These are phyloP conservation scores for Chalciporus sp. DNA, from an alignment of 1,284 basidiomycete genomes.

Conservation along the genomic window DNA sequence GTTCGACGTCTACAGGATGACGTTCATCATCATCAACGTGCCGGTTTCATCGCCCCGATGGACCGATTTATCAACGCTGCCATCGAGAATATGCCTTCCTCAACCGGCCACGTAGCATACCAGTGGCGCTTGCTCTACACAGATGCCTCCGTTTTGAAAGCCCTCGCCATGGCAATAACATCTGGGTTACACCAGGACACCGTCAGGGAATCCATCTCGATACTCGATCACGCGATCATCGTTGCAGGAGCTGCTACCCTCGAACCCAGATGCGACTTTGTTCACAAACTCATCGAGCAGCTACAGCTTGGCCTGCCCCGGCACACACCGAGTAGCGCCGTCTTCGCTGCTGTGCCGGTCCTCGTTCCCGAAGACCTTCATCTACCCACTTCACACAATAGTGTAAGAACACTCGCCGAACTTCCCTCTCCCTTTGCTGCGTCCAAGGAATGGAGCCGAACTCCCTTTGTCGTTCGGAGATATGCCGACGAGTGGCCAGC, in stretches of 20 bases:
- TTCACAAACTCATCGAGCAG: slow-evolving; percentile 58
- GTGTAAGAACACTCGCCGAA: slow-evolving; percentile 39
- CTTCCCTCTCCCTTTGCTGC: slow-evolving; percentile 64
- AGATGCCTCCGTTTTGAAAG: slow-evolving; percentile 59
- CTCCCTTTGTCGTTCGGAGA: slow-evolving; percentile 75
- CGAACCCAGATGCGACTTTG: slow-evolving; percentile 50
- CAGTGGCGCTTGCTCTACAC: slow-evolving; percentile 67
- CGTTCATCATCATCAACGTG: neutral
- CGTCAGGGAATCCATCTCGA: slow-evolving; percentile 45
- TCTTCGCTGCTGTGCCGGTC: slow-evolving; percentile 12
- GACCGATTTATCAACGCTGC: slow-evolving; percentile 38
- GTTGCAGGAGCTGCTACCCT: slow-evolving; percentile 78
- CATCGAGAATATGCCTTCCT: slow-evolving; percentile 37
- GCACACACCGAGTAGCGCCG: slow-evolving; percentile 17
- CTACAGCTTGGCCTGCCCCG: slow-evolving; percentile 40
- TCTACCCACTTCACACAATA: slow-evolving; percentile 25
- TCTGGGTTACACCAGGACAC: slow-evolving; percentile 30
- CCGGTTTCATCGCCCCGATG: slow-evolving; percentile 11
- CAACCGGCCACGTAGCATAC: slow-evolving; percentile 23
- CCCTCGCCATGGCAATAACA: slow-evolving; percentile 42
- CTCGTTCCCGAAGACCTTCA: slow-evolving; percentile 17
- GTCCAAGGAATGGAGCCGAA: slow-evolving; percentile 39
- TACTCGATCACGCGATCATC: slow-evolving; percentile 81
- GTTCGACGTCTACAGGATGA: slow-evolving; percentile 11
- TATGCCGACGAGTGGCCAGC: slow-evolving; percentile 74